A percentile compares a stretch with the other conserved stretches of the same genome.
Evolutionary conservation across 805 yeast species (phyloP).

Genomic region (Nadsonia fulvescens): DNA sequence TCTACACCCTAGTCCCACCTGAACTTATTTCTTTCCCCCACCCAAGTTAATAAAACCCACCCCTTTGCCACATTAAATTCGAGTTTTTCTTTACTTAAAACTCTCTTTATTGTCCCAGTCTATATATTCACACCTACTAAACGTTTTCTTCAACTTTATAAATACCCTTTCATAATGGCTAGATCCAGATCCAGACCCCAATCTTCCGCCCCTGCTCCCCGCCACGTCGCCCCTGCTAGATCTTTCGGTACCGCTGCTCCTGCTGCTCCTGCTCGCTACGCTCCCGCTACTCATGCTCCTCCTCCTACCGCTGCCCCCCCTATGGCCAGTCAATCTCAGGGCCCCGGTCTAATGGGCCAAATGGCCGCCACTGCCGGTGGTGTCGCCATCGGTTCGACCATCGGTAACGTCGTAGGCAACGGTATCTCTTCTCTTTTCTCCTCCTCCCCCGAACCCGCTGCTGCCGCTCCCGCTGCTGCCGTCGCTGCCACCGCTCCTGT

Average conservation of each 20-base stretch:
- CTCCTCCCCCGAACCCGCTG: conserved; percentile 47
- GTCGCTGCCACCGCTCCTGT: conserved; percentile 19
- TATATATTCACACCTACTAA: no score
- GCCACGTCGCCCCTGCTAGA: conserved; percentile 50
- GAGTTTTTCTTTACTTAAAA: no score
- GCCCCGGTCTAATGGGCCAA: conserved; percentile 83
- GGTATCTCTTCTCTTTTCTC: conserved; percentile 83
- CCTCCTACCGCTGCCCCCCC: conserved; percentile 32
- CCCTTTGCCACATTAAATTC: no score
- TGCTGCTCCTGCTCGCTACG: conserved; percentile 26
- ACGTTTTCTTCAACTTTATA: no score
- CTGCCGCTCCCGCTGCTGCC: conserved; percentile 29
- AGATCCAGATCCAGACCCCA: conserved; percentile 28
- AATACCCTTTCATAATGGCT: conserved; percentile 8
- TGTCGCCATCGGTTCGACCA: conserved; percentile 96
- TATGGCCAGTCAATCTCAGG: conserved; percentile 22
- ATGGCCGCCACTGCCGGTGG: conserved; percentile 99
- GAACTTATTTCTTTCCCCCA: no score
- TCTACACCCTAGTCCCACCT: no score
- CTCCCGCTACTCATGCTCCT: conserved; percentile 30
- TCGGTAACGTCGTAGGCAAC: conserved; percentile 93
- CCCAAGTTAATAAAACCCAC: no score
- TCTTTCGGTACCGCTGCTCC: conserved; percentile 37
- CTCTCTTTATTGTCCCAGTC: no score
- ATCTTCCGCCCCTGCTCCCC: conserved; percentile 22